phyloP scores from a whole-genome alignment of 768 basidiomycete species.

The Boletus subparvulus region DNA sequence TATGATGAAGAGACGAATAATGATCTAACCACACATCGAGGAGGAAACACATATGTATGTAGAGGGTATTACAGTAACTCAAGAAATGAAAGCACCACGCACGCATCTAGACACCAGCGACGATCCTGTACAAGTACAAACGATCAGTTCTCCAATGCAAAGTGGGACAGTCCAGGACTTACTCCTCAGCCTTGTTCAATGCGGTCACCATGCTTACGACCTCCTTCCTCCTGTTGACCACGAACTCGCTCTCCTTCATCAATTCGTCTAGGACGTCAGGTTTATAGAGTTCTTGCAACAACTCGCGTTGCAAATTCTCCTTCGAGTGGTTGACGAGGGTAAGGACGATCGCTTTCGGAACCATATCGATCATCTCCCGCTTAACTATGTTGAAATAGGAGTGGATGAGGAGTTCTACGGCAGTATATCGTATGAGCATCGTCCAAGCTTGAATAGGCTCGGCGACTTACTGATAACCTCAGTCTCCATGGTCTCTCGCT shows the following conservation, averaged over 20 bases:
- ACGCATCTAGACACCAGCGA: slow-evolving; percentile 53
- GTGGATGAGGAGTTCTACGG: slow-evolving; percentile 85
- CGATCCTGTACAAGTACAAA: slow-evolving; percentile 44
- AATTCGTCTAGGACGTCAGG: slow-evolving; percentile 93
- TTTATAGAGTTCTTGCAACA: slow-evolving; percentile 95
- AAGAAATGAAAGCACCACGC: slow-evolving; percentile 6
- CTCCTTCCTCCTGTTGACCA: slow-evolving; percentile 90
- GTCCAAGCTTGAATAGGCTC: neutral
- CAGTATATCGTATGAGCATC: slow-evolving; percentile 1
- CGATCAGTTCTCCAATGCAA: slow-evolving; percentile 11
- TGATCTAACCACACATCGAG: slow-evolving; percentile 19
- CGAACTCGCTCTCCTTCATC: slow-evolving; percentile 90
- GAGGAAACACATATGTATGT: slow-evolving; percentile 19
- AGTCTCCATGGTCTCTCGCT: slow-evolving; percentile 96
- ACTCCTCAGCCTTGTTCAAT: slow-evolving; percentile 97
- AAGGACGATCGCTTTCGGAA: slow-evolving; percentile 91
- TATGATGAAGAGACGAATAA: slow-evolving; percentile 8
- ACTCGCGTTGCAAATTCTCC: slow-evolving; percentile 90
- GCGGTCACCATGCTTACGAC: slow-evolving; percentile 91
- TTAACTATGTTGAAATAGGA: slow-evolving; percentile 99
- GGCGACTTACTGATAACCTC: slow-evolving; percentile 94
- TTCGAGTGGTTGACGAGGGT: slow-evolving; percentile 92
- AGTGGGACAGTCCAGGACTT: slow-evolving; percentile 47
- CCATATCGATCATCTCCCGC: slow-evolving; percentile 99
- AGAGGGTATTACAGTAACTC: slow-evolving; percentile 33